phyloP scores from a whole-genome alignment of 331 rosid species.

The Pyracantha coccinea region DNA sequence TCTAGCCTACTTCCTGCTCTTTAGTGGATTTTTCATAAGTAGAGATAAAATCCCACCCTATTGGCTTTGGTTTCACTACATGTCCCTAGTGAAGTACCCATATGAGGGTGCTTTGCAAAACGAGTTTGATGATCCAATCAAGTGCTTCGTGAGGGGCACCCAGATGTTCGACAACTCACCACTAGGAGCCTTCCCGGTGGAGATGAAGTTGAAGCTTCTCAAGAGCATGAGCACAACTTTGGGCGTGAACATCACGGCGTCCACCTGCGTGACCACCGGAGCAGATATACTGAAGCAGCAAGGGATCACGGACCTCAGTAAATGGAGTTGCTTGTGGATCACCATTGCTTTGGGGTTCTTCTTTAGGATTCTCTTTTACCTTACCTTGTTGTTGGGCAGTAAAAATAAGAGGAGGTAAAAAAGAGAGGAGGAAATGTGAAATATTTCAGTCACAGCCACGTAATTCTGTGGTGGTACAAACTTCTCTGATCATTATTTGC shows the following conservation, averaged over 20 bases:
- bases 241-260: conserved; percentile 34
- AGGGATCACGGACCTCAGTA: conserved; percentile 41
- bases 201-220: conserved; percentile 31
- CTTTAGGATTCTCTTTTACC: conserved; percentile 45
- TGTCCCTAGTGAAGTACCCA: conserved; percentile 53
- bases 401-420: conserved; percentile 41
- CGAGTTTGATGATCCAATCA: conserved; percentile 29
- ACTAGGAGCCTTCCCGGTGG: conserved; percentile 27
- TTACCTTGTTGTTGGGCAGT: conserved; percentile 39
- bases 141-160: conserved; percentile 43
- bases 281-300: conserved; percentile 36
- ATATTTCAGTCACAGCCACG: not conserved
- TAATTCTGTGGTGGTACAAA: not conserved
- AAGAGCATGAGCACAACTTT: conserved; percentile 40
- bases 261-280: conserved; percentile 51
- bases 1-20: conserved; percentile 51
- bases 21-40: conserved; percentile 59
- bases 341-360: conserved; percentile 54
- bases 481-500: not conserved
- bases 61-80: conserved; percentile 64
- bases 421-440: not conserved
- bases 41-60: conserved; percentile 47
- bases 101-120: conserved; percentile 50
- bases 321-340: conserved; percentile 57
- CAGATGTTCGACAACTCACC: conserved; percentile 57